Base-by-base conservation (phyloP, 164 flowering plant genomes). In the Santalum album region DNA sequence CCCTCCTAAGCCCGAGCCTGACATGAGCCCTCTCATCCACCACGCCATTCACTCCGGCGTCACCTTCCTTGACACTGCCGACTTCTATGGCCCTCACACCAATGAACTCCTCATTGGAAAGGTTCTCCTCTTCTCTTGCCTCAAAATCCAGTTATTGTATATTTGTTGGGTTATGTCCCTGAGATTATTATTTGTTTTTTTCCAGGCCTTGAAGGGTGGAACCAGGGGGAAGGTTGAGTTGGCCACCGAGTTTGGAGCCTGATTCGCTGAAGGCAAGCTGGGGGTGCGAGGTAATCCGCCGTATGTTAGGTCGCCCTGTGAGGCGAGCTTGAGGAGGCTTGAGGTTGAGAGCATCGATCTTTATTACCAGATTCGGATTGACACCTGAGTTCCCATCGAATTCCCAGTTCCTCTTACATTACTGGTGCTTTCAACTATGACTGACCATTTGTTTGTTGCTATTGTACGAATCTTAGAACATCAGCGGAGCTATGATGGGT, bases 1-100 rank as follows among this genome's bases (percentile, higher is more conserved):
- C 26, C 59, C 67, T 23, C 71, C 71, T 6, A 70, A 70, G 62
- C 60, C 74, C 19, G 74, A 70, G 5, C 4, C 57, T 15, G 68
- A 66, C 52, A 63, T 66, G 71, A 62, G 66, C 56, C 40, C 32
- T 23, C 71, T 70, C 56, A 58, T 70, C 57, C 75, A 61, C 69
- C 70, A 68, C 46, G 75, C 75, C 58, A 32, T 68, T 52, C 12
- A 51, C 52, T 1, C 29, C 53, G 75, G 75, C 24, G 54, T 72
- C 67, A 72, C 75, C 49, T 61, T 72, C 42, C 69, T 72, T 56
- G 75, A 72, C 46, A 72, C 75, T 51, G 64, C 75, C 54, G 75
- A 72, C 54, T 12, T 68, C 21, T 72, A 72, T 55, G 75, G 75
- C 5, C 75, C 75, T 7, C 29, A 32, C 60, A 67, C 71, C 44